phyloP scores from a whole-genome alignment of 805 yeast genomes.

The Yamadazyma akitaensis region DNA sequence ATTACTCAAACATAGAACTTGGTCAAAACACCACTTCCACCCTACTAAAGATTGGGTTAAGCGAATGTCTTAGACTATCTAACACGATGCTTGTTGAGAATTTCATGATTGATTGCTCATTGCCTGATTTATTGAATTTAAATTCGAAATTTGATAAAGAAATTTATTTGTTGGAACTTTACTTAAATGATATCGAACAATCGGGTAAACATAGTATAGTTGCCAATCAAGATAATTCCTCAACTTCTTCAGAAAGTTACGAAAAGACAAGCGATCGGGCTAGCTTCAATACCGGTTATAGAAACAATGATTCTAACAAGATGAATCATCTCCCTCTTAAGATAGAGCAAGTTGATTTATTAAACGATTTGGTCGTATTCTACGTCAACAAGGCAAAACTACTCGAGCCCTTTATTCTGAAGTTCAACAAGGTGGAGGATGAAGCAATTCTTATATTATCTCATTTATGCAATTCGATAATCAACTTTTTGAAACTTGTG shows the following conservation, averaged over 20 bases:
- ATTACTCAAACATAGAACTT: slow-evolving; percentile 16
- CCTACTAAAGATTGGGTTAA: slow-evolving; percentile 44
- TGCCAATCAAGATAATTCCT: not conserved
- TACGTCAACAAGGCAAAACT: slow-evolving; percentile 50
- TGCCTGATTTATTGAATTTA: slow-evolving; percentile 38
- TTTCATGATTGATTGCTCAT: slow-evolving; percentile 44
- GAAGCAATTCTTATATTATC: slow-evolving; percentile 26
- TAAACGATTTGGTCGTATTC: slow-evolving; percentile 45
- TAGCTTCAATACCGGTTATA: not conserved
- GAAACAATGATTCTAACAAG: slow-evolving; percentile 14
- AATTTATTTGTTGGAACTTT: slow-evolving; percentile 28
- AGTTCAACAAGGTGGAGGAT: slow-evolving; percentile 24
- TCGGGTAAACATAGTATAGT: not conserved
- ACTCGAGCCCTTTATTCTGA: slow-evolving; percentile 48
- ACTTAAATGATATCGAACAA: slow-evolving; percentile 8
- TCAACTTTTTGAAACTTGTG: slow-evolving; percentile 36
- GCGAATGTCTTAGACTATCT: slow-evolving; percentile 47
- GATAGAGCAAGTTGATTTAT: slow-evolving; percentile 31
- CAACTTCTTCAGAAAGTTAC: not conserved
- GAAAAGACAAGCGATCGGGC: not conserved
- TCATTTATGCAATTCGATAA: slow-evolving; percentile 34
- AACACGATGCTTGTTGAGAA: slow-evolving; percentile 51
- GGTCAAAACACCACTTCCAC: slow-evolving; percentile 24
- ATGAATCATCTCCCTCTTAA: slow-evolving; percentile 19
- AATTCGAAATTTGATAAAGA: slow-evolving; percentile 43